Evolutionary conservation across 2,329 filamentous ascomycete genomes (phyloP).

Genomic region (Diaporthe capsici): DNA sequence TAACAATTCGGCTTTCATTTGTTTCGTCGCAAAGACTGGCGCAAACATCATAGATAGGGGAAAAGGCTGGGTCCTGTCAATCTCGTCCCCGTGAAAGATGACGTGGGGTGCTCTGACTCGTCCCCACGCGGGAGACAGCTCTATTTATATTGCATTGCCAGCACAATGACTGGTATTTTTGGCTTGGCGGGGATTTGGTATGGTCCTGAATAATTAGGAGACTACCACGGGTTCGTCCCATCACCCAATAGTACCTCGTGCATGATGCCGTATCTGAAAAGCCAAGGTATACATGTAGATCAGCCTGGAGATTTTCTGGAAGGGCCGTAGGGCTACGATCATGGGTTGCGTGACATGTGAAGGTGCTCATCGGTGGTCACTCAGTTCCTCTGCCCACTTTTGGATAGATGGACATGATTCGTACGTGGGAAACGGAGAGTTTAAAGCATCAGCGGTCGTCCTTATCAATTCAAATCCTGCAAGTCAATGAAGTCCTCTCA

Average conservation of each 20-base stretch:
- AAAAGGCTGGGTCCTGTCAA: neutral
- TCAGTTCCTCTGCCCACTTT: neutral
- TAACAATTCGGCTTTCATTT: accelerated
- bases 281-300: neutral
- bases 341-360: neutral
- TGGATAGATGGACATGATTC: neutral
- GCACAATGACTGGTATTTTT: neutral
- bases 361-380: too few relatives aligned
- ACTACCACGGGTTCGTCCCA: neutral
- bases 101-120: neutral
- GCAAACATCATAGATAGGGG: neutral
- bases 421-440: neutral
- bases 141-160: neutral
- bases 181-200: neutral
- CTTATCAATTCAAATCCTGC: neutral
- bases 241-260: neutral
- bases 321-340: neutral
- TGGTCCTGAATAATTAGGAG: neutral
- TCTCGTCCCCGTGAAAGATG: neutral
- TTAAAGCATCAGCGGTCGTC: neutral
- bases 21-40: neutral
- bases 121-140: neutral
- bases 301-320: too few relatives aligned
- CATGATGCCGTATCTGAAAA: neutral
- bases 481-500: neutral